Base-by-base conservation (phyloP, 176 grass and related monocot genomes). In the Carex parvula region DNA sequence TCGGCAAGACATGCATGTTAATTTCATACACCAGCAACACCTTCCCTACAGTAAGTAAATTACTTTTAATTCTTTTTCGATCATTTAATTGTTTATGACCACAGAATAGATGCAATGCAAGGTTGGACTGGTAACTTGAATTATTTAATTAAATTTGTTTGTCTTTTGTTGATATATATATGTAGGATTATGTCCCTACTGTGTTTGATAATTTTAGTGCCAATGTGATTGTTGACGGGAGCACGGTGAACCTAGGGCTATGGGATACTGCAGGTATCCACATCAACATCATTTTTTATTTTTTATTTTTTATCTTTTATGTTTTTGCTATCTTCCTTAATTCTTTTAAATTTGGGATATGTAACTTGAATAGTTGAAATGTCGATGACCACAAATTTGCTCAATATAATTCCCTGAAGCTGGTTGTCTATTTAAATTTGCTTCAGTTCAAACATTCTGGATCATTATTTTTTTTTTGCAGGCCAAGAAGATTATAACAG, bases 21-120 rank as follows among this genome's bases (percentile, higher is more conserved):
- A 90, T 90, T 68, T 90, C 85, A 54, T 90, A 90, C 55, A 90
- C 88, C 37, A 90, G 88, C 85, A 90, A 90, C 39, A 90, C 88
- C 18, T 90, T 90, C 41, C 88, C 88, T 21, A 84, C 85, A 81
- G 88, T 90, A 84, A 81, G 88, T 90, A 84, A 81, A 81, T 12
- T 57, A 0, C 29, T 29, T 29, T 29, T 1, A 29, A 29, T 29
- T 30, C 24, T 26, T 77, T 65, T 29, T 81, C 11, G 8, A 12
- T 7, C 12, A 3, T 29, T n/a, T 29, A 29, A 29, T 29, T 18
- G 10, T 50, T 48, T 9, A 63, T 71, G 68, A 71, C 64, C n/a
- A 14, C 80, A n/a, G 17, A 29, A 29, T 29, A 29, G 1, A 26
- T 26, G 26, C 26, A 26, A 76, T 74, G 55, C 22, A 3, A 17